A percentile compares a stretch with the other conserved stretches of the same genome.
These are phyloP conservation scores for Nitzschia inconspicua DNA, from an alignment of 108 stramenopile genomes.

Conservation along the genomic window DNA sequence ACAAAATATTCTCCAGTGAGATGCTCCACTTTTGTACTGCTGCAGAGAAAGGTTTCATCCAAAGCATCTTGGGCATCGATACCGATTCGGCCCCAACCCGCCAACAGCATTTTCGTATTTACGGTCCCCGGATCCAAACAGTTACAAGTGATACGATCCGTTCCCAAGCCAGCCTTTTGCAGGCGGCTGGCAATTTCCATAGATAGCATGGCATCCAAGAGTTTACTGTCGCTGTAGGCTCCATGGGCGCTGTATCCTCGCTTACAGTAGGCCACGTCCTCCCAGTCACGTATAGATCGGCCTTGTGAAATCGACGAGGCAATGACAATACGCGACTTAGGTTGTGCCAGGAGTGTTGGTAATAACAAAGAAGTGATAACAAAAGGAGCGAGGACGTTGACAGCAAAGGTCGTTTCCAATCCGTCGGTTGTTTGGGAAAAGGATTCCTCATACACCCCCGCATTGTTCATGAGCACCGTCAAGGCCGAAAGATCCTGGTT, in stretches of 20 bases:
- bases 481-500: slow-evolving; percentile 14
- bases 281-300: slow-evolving; percentile 43
- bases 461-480: slow-evolving; percentile 82
- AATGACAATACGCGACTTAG: slow-evolving; percentile 18
- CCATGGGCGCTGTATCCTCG: slow-evolving; percentile 74
- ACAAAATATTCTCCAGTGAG: slow-evolving; percentile 31
- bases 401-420: slow-evolving; percentile 67
- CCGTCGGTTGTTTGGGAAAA: slow-evolving; percentile 43
- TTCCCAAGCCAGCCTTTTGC: slow-evolving; percentile 9
- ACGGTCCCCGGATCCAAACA: slow-evolving; percentile 90
- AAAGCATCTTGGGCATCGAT: slow-evolving; percentile 38
- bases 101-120: slow-evolving; percentile 91
- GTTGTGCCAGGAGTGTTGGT: slow-evolving; percentile 37
- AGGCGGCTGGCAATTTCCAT: slow-evolving; percentile 54
- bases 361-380: slow-evolving; percentile 68
- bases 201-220: slow-evolving; percentile 68
- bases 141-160: slow-evolving; percentile 36
- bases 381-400: slow-evolving; percentile 90
- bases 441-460: slow-evolving; percentile 67
- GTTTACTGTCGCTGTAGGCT: slow-evolving; percentile 77
- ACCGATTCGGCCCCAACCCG: slow-evolving; percentile 91
- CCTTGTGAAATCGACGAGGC: slow-evolving; percentile 26
- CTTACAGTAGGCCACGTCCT: slow-evolving; percentile 35
- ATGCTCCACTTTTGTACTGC: slow-evolving; percentile 18
- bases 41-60: slow-evolving; percentile 34